Base-by-base conservation (phyloP, 495 filamentous ascomycete species). In the Penicillium samsonianum region DNA sequence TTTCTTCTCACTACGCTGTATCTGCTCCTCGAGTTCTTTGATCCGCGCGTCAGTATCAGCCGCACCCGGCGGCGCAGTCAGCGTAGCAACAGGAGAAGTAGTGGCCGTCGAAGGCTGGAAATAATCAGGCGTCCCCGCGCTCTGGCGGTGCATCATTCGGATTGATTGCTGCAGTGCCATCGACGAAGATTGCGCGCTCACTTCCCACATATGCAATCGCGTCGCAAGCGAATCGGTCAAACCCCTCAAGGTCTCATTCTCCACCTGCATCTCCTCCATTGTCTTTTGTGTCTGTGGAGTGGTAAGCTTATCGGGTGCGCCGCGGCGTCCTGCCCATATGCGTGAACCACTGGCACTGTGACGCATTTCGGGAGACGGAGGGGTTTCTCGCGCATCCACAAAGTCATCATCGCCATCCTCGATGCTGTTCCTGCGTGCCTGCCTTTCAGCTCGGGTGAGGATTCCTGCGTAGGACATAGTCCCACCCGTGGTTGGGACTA, bases 401-500 rank as follows among this genome's bases (percentile, higher is more conserved):
- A 96, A 96, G 55, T 90, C 88, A 20, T 91, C 85, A 30, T 90
- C 87, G n/a, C 81, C 82, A 6, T 84, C 78, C 4, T 86, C 83
- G 4, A 80, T 58, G 43, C 70, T 75, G 50, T 69, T 72, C 38
- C 73, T 54, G 43, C 76, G 73, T 61, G 80, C 74, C 75, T 86
- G 87, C 51, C 86, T 88, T 50, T 88, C 82, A 3, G 85, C 87
- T 55, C 89, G 84, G 9, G 82, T 83, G 1, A 96, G 75, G 26
- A 98, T 95, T 43, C 84, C 88, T 4, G 94, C 92, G 67, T 98
- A 98, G 0, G 90, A 89, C 41, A 90, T 84, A 0, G 91, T 96
- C 55, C 91, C 90, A 26, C 94, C 94, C 5, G 90, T 89, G 0
- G 89, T 87, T 9, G 93, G 94, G 0, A 98, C 94, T 1, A 98